These are phyloP conservation scores for Rhipidocladum racemiflorum DNA, from an alignment of 176 grass and related monocot genomes.

Conservation along the genomic window DNA sequence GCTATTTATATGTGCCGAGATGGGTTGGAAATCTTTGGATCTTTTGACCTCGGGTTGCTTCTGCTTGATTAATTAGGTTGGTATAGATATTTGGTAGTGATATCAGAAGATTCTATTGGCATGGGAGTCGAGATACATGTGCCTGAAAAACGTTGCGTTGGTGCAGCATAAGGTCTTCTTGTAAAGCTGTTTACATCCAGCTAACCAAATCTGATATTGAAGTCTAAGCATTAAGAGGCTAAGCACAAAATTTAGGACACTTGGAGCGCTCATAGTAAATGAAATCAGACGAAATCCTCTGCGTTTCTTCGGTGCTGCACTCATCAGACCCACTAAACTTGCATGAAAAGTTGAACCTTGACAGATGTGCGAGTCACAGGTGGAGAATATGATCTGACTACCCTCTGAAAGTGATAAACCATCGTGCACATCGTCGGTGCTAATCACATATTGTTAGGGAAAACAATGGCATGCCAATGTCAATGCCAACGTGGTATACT, in stretches of 20 bases:
- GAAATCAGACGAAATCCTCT: background rate
- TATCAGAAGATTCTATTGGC: slow-evolving; percentile 14
- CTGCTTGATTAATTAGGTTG: slow-evolving; percentile 3
- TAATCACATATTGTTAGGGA: background rate
- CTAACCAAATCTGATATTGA: background rate
- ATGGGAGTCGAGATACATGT: no score
- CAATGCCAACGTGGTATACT: background rate
- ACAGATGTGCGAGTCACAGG: slow-evolving; percentile 4
- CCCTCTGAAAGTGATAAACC: background rate
- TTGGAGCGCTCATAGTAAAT: background rate
- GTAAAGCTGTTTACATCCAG: background rate
- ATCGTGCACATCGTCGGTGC: background rate
- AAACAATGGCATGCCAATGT: background rate
- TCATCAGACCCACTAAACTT: background rate
- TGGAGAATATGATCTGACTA: background rate
- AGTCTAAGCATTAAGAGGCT: background rate
- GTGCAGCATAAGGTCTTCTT: background rate
- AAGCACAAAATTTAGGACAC: background rate
- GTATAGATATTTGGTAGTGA: slow-evolving; percentile 21
- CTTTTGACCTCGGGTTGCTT: slow-evolving; percentile 17
- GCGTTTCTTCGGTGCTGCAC: slow-evolving; percentile 24
- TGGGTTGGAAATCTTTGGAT: slow-evolving; percentile 16
- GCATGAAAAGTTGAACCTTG: background rate
- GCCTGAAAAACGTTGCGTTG: background rate
- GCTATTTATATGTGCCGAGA: slow-evolving; percentile 12